Evolutionary conservation across 768 basidiomycete genomes (phyloP).

Genomic region (Mrakia gelida): DNA sequence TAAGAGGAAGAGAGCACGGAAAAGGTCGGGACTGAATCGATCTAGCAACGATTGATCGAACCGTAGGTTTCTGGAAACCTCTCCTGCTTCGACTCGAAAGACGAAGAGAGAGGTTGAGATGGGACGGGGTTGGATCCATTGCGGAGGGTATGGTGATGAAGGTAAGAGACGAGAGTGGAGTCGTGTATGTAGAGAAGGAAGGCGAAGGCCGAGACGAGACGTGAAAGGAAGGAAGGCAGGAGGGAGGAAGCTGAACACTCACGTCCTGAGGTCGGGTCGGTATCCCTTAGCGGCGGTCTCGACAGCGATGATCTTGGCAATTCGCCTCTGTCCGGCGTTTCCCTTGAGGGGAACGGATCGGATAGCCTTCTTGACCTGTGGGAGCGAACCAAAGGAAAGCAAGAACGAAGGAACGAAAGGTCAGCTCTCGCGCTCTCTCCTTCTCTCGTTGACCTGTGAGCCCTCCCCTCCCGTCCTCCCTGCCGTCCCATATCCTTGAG

Average conservation of each 20-base stretch:
- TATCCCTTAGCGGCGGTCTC: conserved; percentile 44
- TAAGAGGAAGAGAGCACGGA: conserved; percentile 25
- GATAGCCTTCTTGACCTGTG: conserved; percentile 29
- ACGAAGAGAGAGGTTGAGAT: conserved; percentile 7
- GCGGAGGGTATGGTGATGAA: not conserved
- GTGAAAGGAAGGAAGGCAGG: not conserved
- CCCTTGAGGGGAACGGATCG: conserved; percentile 27
- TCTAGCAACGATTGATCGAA: conserved; percentile 23
- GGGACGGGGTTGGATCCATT: conserved; percentile 23
- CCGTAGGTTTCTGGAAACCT: not conserved
- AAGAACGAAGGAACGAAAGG: not conserved
- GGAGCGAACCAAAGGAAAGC: not conserved
- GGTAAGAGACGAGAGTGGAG: not conserved
- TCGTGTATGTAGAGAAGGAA: not conserved
- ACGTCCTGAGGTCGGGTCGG: conserved; percentile 45
- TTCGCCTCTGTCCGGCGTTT: conserved; percentile 36
- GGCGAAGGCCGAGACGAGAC: not conserved
- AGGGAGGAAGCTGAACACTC: conserved; percentile 17
- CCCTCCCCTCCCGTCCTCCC: not conserved
- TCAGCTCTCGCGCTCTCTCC: not conserved
- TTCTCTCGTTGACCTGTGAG: not conserved
- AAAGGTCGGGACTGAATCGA: conserved; percentile 21
- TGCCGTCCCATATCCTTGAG: not conserved
- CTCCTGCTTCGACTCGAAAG: not conserved
- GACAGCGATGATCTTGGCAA: conserved; percentile 44